Evolutionary conservation across 2,329 filamentous ascomycete genomes (phyloP).

Genomic region (Calycina marina): DNA sequence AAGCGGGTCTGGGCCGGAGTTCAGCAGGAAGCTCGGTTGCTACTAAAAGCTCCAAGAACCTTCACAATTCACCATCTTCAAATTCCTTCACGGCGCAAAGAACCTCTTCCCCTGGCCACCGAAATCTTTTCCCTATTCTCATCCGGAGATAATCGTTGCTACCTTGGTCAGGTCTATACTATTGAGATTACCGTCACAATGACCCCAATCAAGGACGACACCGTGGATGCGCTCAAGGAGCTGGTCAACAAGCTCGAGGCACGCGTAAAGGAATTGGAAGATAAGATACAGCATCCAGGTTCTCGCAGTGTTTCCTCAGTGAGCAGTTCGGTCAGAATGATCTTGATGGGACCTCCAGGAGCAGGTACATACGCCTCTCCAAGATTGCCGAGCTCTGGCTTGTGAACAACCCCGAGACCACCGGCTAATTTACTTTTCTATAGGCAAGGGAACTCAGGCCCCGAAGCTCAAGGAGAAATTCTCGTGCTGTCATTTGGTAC

Average conservation of each 20-base stretch:
- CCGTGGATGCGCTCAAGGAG: slow-evolving; percentile 69
- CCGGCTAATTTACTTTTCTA: slow-evolving; percentile 15
- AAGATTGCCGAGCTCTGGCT: slow-evolving; percentile 2
- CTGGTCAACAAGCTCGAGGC: slow-evolving; percentile 72
- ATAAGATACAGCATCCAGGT: slow-evolving; percentile 41
- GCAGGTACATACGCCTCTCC: slow-evolving; percentile 55
- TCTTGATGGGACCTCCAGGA: slow-evolving; percentile 92
- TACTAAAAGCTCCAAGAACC: no score
- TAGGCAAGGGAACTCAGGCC: slow-evolving; percentile 97
- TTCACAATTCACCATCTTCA: no score
- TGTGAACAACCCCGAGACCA: slow-evolving; percentile 2
- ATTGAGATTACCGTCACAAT: slow-evolving; percentile 39
- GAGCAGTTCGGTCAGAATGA: slow-evolving; percentile 73
- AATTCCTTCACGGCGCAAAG: no score
- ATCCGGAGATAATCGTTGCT: no score
- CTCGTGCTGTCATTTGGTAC: slow-evolving; percentile 89
- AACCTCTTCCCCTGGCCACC: slow-evolving; percentile 3
- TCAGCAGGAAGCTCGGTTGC: no score
- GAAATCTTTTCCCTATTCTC: no score
- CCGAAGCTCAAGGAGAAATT: slow-evolving; percentile 98
- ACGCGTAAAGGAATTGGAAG: slow-evolving; percentile 75
- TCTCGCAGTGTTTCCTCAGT: slow-evolving; percentile 36
- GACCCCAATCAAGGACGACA: slow-evolving; percentile 74
- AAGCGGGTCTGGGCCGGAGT: no score
- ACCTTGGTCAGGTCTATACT: slow-evolving; percentile 17